These are phyloP conservation scores for Ophiostoma tasmaniense DNA, from an alignment of 2,329 filamentous ascomycete genomes.

Conservation along the genomic window DNA sequence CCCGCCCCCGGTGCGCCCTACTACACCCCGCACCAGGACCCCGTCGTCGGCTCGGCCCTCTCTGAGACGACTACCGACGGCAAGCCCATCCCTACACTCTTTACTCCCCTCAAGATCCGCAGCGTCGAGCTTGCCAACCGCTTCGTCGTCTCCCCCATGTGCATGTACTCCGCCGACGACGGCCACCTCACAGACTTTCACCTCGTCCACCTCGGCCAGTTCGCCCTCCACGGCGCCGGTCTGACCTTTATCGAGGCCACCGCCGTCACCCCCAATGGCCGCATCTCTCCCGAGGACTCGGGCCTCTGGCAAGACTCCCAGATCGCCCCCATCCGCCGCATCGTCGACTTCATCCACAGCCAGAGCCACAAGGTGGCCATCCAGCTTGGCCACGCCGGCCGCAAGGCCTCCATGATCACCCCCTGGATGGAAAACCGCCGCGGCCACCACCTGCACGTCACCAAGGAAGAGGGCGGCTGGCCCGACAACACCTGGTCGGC, in stretches of 20 bases:
- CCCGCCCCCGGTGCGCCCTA: slow-evolving; percentile 40
- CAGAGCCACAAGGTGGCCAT: slow-evolving; percentile 71
- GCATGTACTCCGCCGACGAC: slow-evolving; percentile 47
- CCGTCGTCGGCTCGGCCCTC: slow-evolving; percentile 40
- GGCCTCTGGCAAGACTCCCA: slow-evolving; percentile 83
- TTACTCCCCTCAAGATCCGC: slow-evolving; percentile 48
- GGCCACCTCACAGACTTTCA: slow-evolving; percentile 75
- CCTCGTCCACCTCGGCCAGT: slow-evolving; percentile 71
- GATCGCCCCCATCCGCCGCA: slow-evolving; percentile 58
- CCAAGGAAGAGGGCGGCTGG: slow-evolving; percentile 46
- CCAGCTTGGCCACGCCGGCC: slow-evolving; percentile 74
- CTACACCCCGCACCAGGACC: slow-evolving; percentile 47
- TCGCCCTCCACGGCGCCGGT: slow-evolving; percentile 65
- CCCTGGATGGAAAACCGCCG: slow-evolving; percentile 52
- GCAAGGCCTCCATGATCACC: slow-evolving; percentile 53
- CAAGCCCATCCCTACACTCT: slow-evolving; percentile 39
- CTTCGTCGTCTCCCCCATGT: slow-evolving; percentile 53
- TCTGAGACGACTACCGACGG: slow-evolving; percentile 18
- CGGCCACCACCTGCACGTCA: slow-evolving; percentile 43
- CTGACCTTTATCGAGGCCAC: slow-evolving; percentile 73
- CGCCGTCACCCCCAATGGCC: slow-evolving; percentile 62
- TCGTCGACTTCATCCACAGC: slow-evolving; percentile 71
- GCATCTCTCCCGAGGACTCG: slow-evolving; percentile 71
- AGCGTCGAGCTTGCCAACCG: slow-evolving; percentile 47
- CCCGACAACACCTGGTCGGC: slow-evolving; percentile 46